Base-by-base conservation (phyloP, 495 filamentous ascomycete genomes). In the Neurospora africana region DNA sequence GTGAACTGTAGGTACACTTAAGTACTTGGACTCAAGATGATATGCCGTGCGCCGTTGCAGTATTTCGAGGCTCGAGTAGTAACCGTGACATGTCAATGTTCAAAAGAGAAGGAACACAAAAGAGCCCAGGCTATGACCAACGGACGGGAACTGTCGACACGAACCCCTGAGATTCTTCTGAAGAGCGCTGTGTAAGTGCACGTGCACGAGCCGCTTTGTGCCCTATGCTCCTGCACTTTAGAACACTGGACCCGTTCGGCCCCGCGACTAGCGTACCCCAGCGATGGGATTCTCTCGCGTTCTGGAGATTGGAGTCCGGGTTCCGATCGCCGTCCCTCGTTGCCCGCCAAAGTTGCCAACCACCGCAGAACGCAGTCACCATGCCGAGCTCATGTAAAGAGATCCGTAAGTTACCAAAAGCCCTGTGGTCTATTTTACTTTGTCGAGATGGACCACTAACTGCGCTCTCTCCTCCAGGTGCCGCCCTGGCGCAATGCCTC, bases 301-400 rank as follows among this genome's bases (percentile, higher is more conserved):
- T 61, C 53, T 65, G 23, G 53, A 65, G 27, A 33, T 65, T 65
- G 53, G 53, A 65, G 27, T n/a, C n/a, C n/a, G n/a, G n/a, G n/a
- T 65, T 65, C 53, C 27, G 53, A 61, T 61, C 53, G 53, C 27
- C 53, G 23, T 33, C 6, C 11, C 15, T 65, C 53, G 27, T 17
- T 13, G 21, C 23, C 53, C 53, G 23, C 53, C 27, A 33, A 17
- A 33, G 53, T 33, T 33, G 9, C 23, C 19, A 23, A 58, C 53
- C n/a, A 44, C 43, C 69, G 44, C 43, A 36, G 30, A 41, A 38
- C 40, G 37, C 23, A 58, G 58, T 74, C 82, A 89, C 76, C 69
- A 99, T 99, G 95, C 95, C 95, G 35, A 92, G 91, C 80, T 97
- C 94, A 72, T 99, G 95, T 86, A 92, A 92, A 87, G 95, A 98